Percentiles rank a stretch among this genome's conserved stretches.
Conservation (phyloP, 2,329 filamentous ascomycete genomes). For the Colletotrichum lini region DNA sequence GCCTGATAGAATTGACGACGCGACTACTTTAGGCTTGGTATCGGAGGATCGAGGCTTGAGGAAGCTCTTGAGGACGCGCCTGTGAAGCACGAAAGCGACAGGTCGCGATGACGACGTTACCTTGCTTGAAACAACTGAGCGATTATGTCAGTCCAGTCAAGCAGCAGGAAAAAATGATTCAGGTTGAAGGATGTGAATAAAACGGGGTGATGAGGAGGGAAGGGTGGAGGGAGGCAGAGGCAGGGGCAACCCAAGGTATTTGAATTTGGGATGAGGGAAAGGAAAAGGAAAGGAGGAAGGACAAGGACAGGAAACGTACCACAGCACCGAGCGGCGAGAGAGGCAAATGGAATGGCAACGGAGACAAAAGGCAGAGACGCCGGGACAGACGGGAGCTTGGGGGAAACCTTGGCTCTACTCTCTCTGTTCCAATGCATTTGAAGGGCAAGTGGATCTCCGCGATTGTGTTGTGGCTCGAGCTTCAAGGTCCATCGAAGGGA, state of each 20-base stretch:
- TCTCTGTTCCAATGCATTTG: constrained; percentile 13
- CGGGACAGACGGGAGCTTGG: constrained; percentile 26
- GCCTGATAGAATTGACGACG: not conserved
- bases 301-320: constrained; percentile 1
- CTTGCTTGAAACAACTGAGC: not conserved
- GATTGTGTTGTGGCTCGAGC: constrained; percentile 27
- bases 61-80: constrained; percentile 11
- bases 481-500: constrained; percentile 26
- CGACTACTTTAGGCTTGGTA: not conserved
- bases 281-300: not conserved
- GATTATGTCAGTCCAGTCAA: not conserved
- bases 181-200: not conserved
- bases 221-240: constrained; percentile 12
- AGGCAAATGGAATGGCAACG: constrained; percentile 14
- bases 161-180: not conserved
- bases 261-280: constrained; percentile 19
- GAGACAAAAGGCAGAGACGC: constrained; percentile 8
- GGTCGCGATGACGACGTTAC: constrained; percentile 12
- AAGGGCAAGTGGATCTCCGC: constrained; percentile 35
- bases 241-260: constrained; percentile 27
- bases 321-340: constrained; percentile 21
- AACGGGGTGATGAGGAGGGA: not conserved
- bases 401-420: constrained; percentile 30
- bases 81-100: constrained; percentile 15
- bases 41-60: not conserved